These are phyloP conservation scores for Xylaria nigripes DNA, from an alignment of 495 filamentous ascomycete genomes.

Conservation along the genomic window DNA sequence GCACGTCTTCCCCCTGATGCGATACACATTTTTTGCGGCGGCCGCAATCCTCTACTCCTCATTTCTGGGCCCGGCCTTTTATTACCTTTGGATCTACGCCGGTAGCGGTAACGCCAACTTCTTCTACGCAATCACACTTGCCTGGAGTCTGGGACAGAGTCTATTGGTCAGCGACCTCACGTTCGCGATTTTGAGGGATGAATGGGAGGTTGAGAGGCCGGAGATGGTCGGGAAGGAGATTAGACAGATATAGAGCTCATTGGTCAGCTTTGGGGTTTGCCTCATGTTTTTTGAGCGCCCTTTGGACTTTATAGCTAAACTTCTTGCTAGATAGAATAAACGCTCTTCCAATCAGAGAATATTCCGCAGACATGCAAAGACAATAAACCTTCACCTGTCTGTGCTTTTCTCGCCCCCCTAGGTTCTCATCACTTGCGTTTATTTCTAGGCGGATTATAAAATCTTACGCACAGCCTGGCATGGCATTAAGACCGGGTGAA, in stretches of 20 bases:
- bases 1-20: conserved; percentile 91
- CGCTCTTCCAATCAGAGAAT: too few relatives aligned
- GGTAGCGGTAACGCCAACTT: conserved; percentile 98
- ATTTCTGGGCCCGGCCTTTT: conserved; percentile 88
- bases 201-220: conserved; percentile 88
- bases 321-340: too few relatives aligned
- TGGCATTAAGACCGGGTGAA: too few relatives aligned
- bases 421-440: too few relatives aligned
- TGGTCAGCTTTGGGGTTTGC: background rate
- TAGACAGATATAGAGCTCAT: conserved; percentile 58
- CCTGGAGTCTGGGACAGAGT: conserved; percentile 86
- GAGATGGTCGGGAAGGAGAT: conserved; percentile 83
- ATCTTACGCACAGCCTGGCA: too few relatives aligned
- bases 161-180: conserved; percentile 71
- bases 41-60: conserved; percentile 77
- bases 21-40: conserved; percentile 81
- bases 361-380: too few relatives aligned
- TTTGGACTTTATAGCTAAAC: background rate
- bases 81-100: conserved; percentile 97
- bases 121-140: conserved; percentile 97
- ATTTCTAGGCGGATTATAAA: too few relatives aligned
- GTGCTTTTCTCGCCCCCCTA: too few relatives aligned
- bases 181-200: conserved; percentile 83
- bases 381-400: too few relatives aligned
- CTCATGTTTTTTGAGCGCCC: background rate